These are phyloP conservation scores for Dendrobium nobile DNA, from an alignment of 106 monocot species.

Conservation along the genomic window DNA sequence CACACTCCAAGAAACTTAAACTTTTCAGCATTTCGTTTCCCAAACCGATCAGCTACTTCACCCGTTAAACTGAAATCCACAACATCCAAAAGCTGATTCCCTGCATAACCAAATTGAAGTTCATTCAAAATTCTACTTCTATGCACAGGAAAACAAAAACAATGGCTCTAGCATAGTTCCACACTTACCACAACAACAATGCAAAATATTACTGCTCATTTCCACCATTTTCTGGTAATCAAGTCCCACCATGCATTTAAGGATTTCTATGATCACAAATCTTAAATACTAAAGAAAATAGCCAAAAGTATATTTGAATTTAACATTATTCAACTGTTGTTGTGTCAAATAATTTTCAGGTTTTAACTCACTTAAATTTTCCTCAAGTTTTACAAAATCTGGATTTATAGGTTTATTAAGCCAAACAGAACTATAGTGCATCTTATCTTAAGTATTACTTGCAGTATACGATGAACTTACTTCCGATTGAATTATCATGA, in stretches of 20 bases:
- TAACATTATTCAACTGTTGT: no score
- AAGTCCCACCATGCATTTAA: no score
- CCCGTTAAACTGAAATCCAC: constrained; percentile 22
- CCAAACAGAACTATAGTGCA: no score
- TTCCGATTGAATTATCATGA: constrained; percentile 6
- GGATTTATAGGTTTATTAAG: no score
- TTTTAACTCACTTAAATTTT: no score
- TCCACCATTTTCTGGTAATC: neutral
- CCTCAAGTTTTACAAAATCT: no score
- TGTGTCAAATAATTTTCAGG: no score
- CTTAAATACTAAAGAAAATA: no score
- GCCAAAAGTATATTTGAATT: no score
- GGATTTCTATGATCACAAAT: no score
- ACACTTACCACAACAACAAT: neutral
- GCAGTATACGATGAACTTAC: constrained; percentile 21
- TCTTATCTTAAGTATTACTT: neutral
- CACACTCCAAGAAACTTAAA: constrained; percentile 75
- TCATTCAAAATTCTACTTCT: neutral
- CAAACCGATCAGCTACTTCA: constrained; percentile 78
- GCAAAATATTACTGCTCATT: neutral
- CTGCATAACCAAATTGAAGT: constrained; percentile 26
- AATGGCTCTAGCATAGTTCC: neutral
- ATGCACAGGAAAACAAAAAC: neutral
- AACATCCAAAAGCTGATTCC: constrained; percentile 10
- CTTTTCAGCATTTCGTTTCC: constrained; percentile 66